These are phyloP conservation scores for Phyllosticta citriasiana DNA, from an alignment of 2,329 filamentous ascomycete genomes.

Conservation along the genomic window DNA sequence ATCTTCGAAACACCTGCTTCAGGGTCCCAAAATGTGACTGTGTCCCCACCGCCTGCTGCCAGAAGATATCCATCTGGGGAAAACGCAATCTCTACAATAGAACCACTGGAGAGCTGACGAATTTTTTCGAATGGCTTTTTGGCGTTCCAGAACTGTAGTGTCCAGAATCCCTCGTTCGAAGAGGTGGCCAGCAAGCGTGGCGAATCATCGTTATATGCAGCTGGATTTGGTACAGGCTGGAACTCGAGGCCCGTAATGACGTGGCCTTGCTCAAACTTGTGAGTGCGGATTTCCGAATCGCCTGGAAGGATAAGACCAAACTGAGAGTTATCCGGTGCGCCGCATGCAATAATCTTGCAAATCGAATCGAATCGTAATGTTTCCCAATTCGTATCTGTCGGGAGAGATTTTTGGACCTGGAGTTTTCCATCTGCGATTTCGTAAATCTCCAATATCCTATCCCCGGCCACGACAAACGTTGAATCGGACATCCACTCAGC, in stretches of 20 bases:
- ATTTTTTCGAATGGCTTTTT: slow-evolving; percentile 25
- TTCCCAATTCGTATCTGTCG: slow-evolving; percentile 26
- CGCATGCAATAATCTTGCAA: slow-evolving; percentile 30
- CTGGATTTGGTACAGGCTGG: slow-evolving; percentile 18
- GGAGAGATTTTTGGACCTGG: slow-evolving; percentile 21
- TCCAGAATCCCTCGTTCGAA: slow-evolving; percentile 27
- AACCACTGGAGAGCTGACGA: slow-evolving; percentile 21
- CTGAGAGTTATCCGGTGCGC: slow-evolving; percentile 17
- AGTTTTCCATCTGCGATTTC: slow-evolving; percentile 18
- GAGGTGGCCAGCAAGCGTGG: slow-evolving; percentile 30
- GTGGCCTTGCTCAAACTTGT: slow-evolving; percentile 21
- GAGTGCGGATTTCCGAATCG: slow-evolving; percentile 23
- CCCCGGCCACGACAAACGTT: slow-evolving; percentile 35
- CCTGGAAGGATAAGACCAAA: slow-evolving; percentile 28
- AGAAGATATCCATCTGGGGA: slow-evolving; percentile 34
- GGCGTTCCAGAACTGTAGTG: slow-evolving; percentile 31
- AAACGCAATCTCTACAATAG: slow-evolving; percentile 34
- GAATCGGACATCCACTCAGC: slow-evolving; percentile 35
- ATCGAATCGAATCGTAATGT: slow-evolving; percentile 29
- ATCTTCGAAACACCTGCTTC: slow-evolving; percentile 26
- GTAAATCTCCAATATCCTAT: slow-evolving; percentile 29
- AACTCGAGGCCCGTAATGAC: slow-evolving; percentile 34
- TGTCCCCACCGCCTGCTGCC: slow-evolving; percentile 34
- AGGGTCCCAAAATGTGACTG: slow-evolving; percentile 36
- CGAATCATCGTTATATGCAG: slow-evolving; percentile 14